Conservation (phyloP, 2,329 filamentous ascomycete genomes). For the Fragosphaeria purpurea region DNA sequence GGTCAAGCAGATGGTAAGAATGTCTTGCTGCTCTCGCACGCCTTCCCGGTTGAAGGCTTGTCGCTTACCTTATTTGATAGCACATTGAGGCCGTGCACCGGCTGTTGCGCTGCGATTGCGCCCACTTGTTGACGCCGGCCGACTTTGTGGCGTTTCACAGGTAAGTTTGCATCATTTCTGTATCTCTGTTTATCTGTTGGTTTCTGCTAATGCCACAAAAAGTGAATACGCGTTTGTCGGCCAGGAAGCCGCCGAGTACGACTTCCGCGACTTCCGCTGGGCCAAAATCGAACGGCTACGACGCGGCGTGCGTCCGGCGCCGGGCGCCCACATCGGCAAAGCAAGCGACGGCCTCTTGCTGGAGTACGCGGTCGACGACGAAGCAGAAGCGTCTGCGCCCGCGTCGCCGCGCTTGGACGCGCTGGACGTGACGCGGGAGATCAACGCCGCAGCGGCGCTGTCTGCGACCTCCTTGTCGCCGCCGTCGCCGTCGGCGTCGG, state of each 20-base stretch:
- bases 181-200: background rate
- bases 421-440: background rate
- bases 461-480: no score
- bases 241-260: slow-evolving; percentile 13
- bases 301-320: slow-evolving; percentile 3
- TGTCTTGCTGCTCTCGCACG: no score
- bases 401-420: slow-evolving; percentile 8
- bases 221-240: slow-evolving; percentile 12
- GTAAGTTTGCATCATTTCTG: background rate
- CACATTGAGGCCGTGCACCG: slow-evolving; percentile 10
- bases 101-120: slow-evolving; percentile 8
- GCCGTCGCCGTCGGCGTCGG: no score
- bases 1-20: slow-evolving; percentile 3
- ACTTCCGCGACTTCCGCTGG: slow-evolving; percentile 15
- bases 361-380: slow-evolving; percentile 7
- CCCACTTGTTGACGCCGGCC: slow-evolving; percentile 1
- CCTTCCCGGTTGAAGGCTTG: no score
- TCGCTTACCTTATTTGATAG: background rate
- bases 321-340: background rate
- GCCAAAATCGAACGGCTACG: slow-evolving; percentile 12
- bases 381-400: background rate
- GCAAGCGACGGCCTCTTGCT: slow-evolving; percentile 8
- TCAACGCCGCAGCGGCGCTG: no score
- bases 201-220: background rate
- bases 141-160: slow-evolving; percentile 9